Evolutionary conservation across 257 asterid genomes (phyloP).

Genomic region (Nicotiana tabacum): DNA sequence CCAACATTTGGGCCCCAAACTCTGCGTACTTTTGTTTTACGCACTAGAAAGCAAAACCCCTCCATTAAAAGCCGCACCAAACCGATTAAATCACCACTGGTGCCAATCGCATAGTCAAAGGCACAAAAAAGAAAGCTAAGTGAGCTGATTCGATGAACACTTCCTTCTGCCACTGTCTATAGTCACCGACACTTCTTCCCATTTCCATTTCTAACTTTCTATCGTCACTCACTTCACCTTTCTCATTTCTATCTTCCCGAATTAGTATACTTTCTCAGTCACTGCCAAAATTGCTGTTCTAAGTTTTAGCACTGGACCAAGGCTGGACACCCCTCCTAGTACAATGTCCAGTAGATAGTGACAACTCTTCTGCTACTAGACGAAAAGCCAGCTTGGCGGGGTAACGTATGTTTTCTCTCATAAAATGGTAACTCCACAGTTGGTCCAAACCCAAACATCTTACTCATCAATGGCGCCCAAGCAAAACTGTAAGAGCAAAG

Average conservation of each 20-base stretch:
- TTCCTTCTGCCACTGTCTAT: background rate
- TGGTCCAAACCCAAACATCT: constrained; percentile 24
- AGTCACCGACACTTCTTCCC: background rate
- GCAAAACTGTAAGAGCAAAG: constrained; percentile 34
- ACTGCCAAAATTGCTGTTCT: constrained; percentile 13
- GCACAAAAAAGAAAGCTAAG: background rate
- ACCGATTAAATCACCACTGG: background rate
- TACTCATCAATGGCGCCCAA: constrained; percentile 36
- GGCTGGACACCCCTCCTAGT: background rate
- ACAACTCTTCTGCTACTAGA: constrained; percentile 27
- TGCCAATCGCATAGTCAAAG: background rate
- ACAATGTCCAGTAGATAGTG: constrained; percentile 6
- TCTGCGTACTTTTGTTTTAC: background rate
- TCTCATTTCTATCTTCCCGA: constrained; percentile 13
- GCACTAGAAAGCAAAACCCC: background rate
- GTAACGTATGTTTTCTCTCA: constrained; percentile 4
- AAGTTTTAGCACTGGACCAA: background rate
- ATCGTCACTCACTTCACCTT: constrained; percentile 11
- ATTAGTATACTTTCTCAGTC: background rate
- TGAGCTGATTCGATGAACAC: background rate
- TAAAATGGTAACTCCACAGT: constrained; percentile 39
- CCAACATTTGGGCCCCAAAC: background rate
- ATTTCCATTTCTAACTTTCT: background rate
- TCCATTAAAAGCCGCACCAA: constrained; percentile 6
- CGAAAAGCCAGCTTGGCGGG: constrained; percentile 30